These are phyloP conservation scores for Monosporascus sp. DNA, from an alignment of 2,329 filamentous ascomycete species.

Conservation along the genomic window DNA sequence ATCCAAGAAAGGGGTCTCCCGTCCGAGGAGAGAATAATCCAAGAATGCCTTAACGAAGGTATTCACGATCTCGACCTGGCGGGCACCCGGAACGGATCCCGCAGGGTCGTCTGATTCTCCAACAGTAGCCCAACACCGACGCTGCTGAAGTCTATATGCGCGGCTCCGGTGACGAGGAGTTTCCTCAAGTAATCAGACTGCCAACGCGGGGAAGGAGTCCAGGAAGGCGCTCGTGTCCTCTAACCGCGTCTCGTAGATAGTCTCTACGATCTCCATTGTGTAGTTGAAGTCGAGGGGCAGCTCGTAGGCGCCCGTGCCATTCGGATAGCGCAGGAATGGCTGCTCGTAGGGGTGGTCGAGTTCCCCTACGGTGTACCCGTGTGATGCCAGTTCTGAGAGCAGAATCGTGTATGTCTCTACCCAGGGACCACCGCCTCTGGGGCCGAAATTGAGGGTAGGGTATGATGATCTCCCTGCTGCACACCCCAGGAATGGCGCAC, in stretches of 20 bases:
- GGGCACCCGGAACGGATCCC: neutral
- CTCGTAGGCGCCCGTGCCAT: constrained; percentile 20
- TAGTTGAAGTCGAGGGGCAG: constrained; percentile 7
- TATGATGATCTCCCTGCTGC: constrained; percentile 2
- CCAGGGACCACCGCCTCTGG: constrained; percentile 13
- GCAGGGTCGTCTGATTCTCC: constrained; percentile 3
- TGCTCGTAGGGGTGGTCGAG: constrained; percentile 25
- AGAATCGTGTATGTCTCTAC: constrained; percentile 15
- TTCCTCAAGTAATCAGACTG: constrained; percentile 16
- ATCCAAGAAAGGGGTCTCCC: too few species aligned
- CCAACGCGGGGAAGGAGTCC: constrained; percentile 7
- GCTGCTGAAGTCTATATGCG: constrained; percentile 20
- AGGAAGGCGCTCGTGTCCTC: constrained; percentile 16
- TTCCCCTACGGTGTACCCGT: constrained; percentile 21
- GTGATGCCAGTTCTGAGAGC: constrained; percentile 13
- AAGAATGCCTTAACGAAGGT: too few species aligned
- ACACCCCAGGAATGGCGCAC: neutral
- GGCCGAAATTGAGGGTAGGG: constrained; percentile 16
- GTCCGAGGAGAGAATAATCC: too few species aligned
- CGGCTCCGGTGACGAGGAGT: constrained; percentile 12
- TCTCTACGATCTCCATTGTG: neutral
- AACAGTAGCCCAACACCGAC: constrained; percentile 15
- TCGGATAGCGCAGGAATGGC: constrained; percentile 22
- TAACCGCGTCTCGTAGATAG: constrained; percentile 13
- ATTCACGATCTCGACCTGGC: too few species aligned